These are phyloP conservation scores for Leccinum longicurvipes DNA, from an alignment of 768 basidiomycete species.

Conservation along the genomic window DNA sequence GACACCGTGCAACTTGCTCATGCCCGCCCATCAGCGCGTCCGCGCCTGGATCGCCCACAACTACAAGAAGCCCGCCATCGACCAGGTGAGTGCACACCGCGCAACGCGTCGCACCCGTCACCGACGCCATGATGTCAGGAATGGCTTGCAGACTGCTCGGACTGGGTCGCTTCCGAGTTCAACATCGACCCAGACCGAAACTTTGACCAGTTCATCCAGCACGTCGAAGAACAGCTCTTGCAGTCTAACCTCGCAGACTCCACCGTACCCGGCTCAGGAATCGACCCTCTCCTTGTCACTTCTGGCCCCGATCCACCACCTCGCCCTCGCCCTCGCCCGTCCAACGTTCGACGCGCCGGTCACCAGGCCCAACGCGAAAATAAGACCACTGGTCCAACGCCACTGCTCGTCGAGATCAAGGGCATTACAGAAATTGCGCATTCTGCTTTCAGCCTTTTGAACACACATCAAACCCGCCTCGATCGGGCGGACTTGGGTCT, in stretches of 20 bases:
- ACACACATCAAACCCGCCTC: conserved; percentile 60
- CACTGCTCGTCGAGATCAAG: conserved; percentile 72
- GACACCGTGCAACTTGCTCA: conserved; percentile 6
- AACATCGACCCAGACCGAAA: conserved; percentile 44
- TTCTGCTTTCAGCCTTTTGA: conserved; percentile 79
- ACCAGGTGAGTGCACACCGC: conserved; percentile 43
- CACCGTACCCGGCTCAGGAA: conserved; percentile 65
- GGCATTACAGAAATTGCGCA: conserved; percentile 80
- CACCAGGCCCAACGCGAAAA: conserved; percentile 10
- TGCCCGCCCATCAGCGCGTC: conserved; percentile 33
- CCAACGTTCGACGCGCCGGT: neutral
- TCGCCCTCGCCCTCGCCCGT: conserved; percentile 5
- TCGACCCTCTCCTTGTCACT: conserved; percentile 32
- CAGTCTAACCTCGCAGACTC: conserved; percentile 72
- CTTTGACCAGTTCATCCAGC: conserved; percentile 49
- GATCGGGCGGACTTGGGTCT: conserved; percentile 51
- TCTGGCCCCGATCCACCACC: conserved; percentile 6
- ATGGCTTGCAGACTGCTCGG: conserved; percentile 73
- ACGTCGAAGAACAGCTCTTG: conserved; percentile 65
- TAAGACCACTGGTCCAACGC: conserved; percentile 34
- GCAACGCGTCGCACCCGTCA: neutral
- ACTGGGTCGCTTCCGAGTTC: conserved; percentile 54
- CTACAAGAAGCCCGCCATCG: conserved; percentile 62
- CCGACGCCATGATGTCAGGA: conserved; percentile 40
- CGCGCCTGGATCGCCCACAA: conserved; percentile 49